A percentile compares a stretch with the other conserved stretches of the same genome.
Conservation (phyloP, 495 filamentous ascomycete genomes). For the Parathielavia hyrcaniae region DNA sequence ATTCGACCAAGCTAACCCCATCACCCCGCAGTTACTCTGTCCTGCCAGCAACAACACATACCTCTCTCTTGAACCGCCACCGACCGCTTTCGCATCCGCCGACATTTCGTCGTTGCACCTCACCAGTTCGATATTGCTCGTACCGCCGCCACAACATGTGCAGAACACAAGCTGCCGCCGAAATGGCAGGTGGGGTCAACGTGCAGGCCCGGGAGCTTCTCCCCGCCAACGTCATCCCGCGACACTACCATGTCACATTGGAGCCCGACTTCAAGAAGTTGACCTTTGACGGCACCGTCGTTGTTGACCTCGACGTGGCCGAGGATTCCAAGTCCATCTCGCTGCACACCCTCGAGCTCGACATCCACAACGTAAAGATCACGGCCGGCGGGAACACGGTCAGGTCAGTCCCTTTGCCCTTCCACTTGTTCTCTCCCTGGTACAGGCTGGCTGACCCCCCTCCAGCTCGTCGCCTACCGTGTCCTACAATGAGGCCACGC, state of each 20-base stretch:
- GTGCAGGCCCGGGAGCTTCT: constrained; percentile 53
- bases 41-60: constrained; percentile 18
- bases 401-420: constrained; percentile 29
- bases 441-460: constrained; percentile 9
- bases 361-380: constrained; percentile 71
- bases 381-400: constrained; percentile 45
- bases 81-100: constrained; percentile 16
- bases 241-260: constrained; percentile 65
- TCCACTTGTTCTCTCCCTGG: not conserved
- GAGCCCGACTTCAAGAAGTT: constrained; percentile 67
- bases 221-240: constrained; percentile 57
- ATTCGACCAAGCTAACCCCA: constrained; percentile 11
- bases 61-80: constrained; percentile 13
- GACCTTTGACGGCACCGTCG: constrained; percentile 62
- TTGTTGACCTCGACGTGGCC: constrained; percentile 71
- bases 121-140: constrained; percentile 44
- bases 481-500: constrained; percentile 56
- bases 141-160: constrained; percentile 54
- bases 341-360: constrained; percentile 79
- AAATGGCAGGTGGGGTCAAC: constrained; percentile 41
- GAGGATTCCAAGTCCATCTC: constrained; percentile 82
- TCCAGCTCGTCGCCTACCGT: constrained; percentile 48
- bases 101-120: constrained; percentile 21
- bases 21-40: constrained; percentile 26
- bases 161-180: constrained; percentile 41